Conservation (phyloP, 495 filamentous ascomycete genomes). For the Penicillium dipodomyicola region DNA sequence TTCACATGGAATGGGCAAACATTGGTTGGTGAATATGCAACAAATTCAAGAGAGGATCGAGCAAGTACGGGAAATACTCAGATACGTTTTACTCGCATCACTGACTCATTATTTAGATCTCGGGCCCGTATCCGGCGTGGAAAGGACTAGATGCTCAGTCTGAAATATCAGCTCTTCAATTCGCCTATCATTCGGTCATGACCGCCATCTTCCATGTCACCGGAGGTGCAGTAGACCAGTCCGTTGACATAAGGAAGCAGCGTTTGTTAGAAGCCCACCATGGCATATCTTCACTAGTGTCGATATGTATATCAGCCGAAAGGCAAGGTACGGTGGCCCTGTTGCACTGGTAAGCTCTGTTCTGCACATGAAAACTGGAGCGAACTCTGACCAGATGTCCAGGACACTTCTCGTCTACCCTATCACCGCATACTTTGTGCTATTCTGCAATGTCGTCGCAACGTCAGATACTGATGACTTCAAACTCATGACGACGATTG, state of each 20-base stretch:
- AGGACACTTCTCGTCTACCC: not conserved
- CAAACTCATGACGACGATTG: not conserved
- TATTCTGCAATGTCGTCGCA: not conserved
- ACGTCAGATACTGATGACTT: not conserved
- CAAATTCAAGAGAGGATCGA: conserved; percentile 8
- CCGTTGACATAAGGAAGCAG: not conserved
- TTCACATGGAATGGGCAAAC: not conserved
- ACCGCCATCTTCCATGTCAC: not conserved
- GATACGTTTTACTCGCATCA: not conserved
- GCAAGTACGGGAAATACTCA: no score
- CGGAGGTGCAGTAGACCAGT: not conserved
- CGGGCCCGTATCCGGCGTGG: not conserved
- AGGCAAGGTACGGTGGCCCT: not conserved
- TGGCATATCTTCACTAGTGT: not conserved
- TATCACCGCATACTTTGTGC: not conserved
- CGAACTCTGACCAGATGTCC: not conserved
- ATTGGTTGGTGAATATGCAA: not conserved
- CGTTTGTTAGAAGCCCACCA: not conserved
- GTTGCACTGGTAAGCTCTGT: not conserved
- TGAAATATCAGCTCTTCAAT: not conserved
- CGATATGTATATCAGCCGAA: not conserved
- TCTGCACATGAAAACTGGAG: not conserved
- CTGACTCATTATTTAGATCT: not conserved
- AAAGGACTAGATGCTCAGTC: not conserved
- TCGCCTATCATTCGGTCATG: not conserved